These are phyloP conservation scores for Diutina neorugosa DNA, from an alignment of 1,139 yeast genomes.

Conservation along the genomic window DNA sequence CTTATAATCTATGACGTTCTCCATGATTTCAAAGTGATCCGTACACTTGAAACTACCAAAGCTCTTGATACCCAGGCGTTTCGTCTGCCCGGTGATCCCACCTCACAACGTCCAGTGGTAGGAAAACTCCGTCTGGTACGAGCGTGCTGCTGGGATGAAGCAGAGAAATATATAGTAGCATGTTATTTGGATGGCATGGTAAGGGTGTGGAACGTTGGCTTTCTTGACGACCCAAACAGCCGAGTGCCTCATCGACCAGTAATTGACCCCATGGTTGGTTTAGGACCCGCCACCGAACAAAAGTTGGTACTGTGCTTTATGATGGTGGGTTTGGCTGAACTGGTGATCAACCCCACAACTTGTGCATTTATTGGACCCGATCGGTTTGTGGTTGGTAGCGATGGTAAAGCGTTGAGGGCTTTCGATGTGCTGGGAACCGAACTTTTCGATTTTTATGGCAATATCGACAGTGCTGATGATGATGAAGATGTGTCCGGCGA, in stretches of 20 bases:
- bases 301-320: constrained; percentile 23
- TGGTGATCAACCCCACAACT: constrained; percentile 39
- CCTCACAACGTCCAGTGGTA: constrained; percentile 11
- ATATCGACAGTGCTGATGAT: not conserved
- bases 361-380: constrained; percentile 57
- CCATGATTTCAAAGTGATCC: constrained; percentile 35
- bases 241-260: not conserved
- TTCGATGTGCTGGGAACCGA: constrained; percentile 39
- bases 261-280: not conserved
- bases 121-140: constrained; percentile 43
- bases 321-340: constrained; percentile 16
- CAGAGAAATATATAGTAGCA: constrained; percentile 53
- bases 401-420: constrained; percentile 60
- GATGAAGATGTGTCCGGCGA: constrained; percentile 12
- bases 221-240: constrained; percentile 13
- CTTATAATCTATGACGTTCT: constrained; percentile 57
- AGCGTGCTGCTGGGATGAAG: constrained; percentile 63
- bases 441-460: constrained; percentile 26
- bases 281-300: not conserved
- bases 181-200: constrained; percentile 60
- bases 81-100: constrained; percentile 14
- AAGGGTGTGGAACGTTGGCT: constrained; percentile 53
- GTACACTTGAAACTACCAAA: constrained; percentile 21
- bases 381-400: constrained; percentile 57
- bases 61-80: constrained; percentile 19